Conservation (phyloP, 2,329 filamentous ascomycete genomes). For the Paracamarosporium sp. region DNA sequence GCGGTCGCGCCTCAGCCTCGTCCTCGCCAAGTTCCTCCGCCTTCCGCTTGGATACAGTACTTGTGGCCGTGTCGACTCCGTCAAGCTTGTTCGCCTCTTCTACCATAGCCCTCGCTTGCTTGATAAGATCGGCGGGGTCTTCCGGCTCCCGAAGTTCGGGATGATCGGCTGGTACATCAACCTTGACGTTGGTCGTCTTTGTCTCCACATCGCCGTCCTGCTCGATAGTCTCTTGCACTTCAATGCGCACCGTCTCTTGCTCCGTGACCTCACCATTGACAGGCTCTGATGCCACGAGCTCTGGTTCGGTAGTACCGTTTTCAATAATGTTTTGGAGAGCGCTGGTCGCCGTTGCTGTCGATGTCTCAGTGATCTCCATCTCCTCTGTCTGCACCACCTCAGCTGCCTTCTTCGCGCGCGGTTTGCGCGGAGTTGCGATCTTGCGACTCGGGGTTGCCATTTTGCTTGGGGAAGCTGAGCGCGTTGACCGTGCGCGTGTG, state of each 20-base stretch:
- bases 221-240: constrained; percentile 70
- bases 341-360: constrained; percentile 54
- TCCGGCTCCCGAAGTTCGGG: constrained; percentile 75
- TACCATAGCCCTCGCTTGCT: constrained; percentile 88
- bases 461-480: constrained; percentile 66
- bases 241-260: constrained; percentile 67
- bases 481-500: constrained; percentile 60
- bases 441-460: constrained; percentile 54
- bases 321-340: constrained; percentile 45
- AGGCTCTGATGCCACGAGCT: constrained; percentile 50
- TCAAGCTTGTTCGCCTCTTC: constrained; percentile 68
- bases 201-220: constrained; percentile 68
- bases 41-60: constrained; percentile 44
- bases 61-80: constrained; percentile 26
- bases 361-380: constrained; percentile 50
- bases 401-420: constrained; percentile 51
- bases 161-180: constrained; percentile 74
- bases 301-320: constrained; percentile 33
- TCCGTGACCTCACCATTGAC: constrained; percentile 51
- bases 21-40: constrained; percentile 66
- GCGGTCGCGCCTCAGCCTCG: constrained; percentile 53
- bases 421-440: constrained; percentile 61
- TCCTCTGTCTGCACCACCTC: constrained; percentile 35
- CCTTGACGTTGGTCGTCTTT: constrained; percentile 74
- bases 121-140: constrained; percentile 83